Conservation (phyloP, 345 rosid genomes). For the Corymbia maculata region DNA sequence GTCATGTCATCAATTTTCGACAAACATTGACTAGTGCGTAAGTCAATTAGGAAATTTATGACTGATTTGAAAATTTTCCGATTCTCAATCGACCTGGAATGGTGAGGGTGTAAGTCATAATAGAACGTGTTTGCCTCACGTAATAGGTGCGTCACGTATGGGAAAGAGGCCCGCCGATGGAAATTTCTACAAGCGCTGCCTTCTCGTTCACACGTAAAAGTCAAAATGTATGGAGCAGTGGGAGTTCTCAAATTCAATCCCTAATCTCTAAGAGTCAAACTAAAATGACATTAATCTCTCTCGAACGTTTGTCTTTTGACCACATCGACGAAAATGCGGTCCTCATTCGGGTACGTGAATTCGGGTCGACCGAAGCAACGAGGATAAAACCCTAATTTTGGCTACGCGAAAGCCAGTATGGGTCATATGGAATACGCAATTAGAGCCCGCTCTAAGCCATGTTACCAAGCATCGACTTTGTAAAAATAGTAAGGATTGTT, state of each 20-base stretch:
- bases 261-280: not conserved
- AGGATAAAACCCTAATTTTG: not conserved
- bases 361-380: not conserved
- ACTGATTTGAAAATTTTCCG: not conserved
- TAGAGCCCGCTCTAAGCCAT: not conserved
- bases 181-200: not conserved
- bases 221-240: not conserved
- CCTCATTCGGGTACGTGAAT: not conserved
- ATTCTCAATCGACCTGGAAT: not conserved
- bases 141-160: not conserved
- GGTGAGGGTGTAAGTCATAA: not conserved
- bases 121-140: not conserved
- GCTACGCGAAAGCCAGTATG: not conserved
- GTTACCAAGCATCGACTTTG: not conserved
- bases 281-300: not conserved
- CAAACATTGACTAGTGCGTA: not conserved
- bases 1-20: rapidly evolving
- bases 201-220: not conserved
- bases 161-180: not conserved
- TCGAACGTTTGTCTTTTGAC: not conserved
- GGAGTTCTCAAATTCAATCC: not conserved
- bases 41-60: not conserved
- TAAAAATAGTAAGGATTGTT: not conserved
- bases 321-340: not conserved
- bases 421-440: not conserved